These are phyloP conservation scores for Keithomyces neogunnii DNA, from an alignment of 2,329 filamentous ascomycete species.

Conservation along the genomic window DNA sequence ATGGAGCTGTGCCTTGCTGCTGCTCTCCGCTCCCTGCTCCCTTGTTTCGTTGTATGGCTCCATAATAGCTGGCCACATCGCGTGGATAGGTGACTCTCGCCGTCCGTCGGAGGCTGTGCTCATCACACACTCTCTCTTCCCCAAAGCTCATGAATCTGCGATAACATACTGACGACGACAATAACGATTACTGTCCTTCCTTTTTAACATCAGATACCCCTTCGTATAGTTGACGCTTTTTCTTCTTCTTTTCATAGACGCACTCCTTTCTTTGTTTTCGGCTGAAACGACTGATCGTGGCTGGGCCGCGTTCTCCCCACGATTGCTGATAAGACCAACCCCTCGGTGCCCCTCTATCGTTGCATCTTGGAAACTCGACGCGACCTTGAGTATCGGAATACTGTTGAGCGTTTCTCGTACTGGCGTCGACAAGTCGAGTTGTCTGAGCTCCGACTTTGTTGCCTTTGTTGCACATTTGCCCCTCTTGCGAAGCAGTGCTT, in stretches of 20 bases:
- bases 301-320: conserved; percentile 1
- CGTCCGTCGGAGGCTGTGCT: conserved; percentile 1
- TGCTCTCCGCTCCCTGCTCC: not conserved
- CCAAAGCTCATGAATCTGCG: not conserved
- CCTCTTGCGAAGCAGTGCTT: conserved; percentile 22
- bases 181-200: conserved; percentile 2
- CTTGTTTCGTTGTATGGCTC: not conserved
- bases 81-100: conserved; percentile 4
- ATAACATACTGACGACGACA: conserved; percentile 5
- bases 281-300: not conserved
- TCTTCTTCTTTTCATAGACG: not conserved
- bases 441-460: not conserved
- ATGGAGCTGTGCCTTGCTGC: not conserved
- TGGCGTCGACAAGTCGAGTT: not conserved
- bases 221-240: not conserved
- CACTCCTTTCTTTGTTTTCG: not conserved
- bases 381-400: not conserved
- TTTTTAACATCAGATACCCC: not conserved
- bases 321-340: conserved; percentile 6
- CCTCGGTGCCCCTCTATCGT: conserved; percentile 9
- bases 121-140: conserved; percentile 2
- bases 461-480: conserved; percentile 10
- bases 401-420: not conserved
- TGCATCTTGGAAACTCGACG: conserved; percentile 2
- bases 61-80: not conserved